phyloP scores from a whole-genome alignment of 257 asterid species.

The Solanum commersonii region DNA sequence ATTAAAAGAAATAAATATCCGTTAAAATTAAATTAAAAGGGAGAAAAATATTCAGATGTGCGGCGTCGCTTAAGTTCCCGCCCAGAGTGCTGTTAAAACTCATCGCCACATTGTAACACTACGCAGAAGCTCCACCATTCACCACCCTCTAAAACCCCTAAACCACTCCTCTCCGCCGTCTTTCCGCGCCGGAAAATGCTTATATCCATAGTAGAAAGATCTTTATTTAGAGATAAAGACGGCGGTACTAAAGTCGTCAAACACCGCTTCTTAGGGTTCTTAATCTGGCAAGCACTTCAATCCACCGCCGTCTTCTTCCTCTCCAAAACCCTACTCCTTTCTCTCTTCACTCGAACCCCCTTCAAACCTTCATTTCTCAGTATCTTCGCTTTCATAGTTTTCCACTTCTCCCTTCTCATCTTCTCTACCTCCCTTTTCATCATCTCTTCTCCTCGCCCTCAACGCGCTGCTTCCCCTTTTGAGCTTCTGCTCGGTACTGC shows the following conservation, averaged over 20 bases:
- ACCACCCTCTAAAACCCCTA: constrained; percentile 1
- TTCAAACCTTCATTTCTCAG: constrained; percentile 26
- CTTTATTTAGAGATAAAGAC: constrained; percentile 50
- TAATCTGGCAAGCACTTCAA: constrained; percentile 73
- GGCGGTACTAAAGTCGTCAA: constrained; percentile 36
- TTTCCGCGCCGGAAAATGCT: constrained; percentile 12
- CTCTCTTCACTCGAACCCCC: constrained; percentile 27
- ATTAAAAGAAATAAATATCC: too few species aligned
- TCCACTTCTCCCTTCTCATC: constrained; percentile 50
- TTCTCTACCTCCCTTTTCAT: constrained; percentile 51
- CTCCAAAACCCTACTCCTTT: constrained; percentile 42
- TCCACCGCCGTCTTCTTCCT: constrained; percentile 47
- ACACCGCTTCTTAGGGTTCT: constrained; percentile 68
- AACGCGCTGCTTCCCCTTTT: constrained; percentile 45
- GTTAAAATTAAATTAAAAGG: too few species aligned
- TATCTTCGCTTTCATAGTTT: constrained; percentile 33
- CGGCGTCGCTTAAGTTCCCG: background rate
- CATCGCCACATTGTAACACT: background rate
- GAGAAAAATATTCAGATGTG: background rate
- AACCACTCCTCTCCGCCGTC: background rate
- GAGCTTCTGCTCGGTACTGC: constrained; percentile 37
- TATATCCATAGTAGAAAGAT: constrained; percentile 45
- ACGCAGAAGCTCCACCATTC: background rate
- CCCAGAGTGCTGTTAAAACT: background rate
- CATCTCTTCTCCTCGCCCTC: constrained; percentile 56